Evolutionary conservation across 371 early-diverging fungal species (phyloP), one percentile per base, ranked within the genome.

Genomic region (Mycotypha africana): DNA sequence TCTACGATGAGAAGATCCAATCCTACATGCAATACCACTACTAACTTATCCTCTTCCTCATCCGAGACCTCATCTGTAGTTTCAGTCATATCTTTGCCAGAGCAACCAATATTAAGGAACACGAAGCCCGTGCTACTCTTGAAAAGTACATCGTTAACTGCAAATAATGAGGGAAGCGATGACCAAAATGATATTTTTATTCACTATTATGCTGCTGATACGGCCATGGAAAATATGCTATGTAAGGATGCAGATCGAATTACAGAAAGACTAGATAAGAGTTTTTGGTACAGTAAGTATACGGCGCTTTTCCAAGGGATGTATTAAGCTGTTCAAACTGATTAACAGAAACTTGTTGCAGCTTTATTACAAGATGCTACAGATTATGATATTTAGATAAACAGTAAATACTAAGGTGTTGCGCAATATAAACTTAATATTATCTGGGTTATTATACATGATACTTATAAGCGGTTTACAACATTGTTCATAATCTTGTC

Each of bases 281-380:
- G 38, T 24, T 11, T 11, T 19, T 50, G 51, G 51, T 42, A 42
- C 34, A 32, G 50, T 49, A 42, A 23, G 38, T 28, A 8, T n/a
- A n/a, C n/a, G n/a, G n/a, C n/a, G n/a, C n/a, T n/a, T n/a, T n/a
- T n/a, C n/a, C n/a, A n/a, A n/a, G n/a, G n/a, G n/a, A n/a, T n/a
- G n/a, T n/a, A n/a, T n/a, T n/a, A n/a, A n/a, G n/a, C n/a, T n/a
- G n/a, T n/a, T n/a, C n/a, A n/a, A n/a, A n/a, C n/a, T n/a, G n/a
- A n/a, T n/a, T n/a, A n/a, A n/a, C n/a, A n/a, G n/a, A n/a, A n/a
- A n/a, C n/a, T n/a, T n/a, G n/a, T n/a, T n/a, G n/a, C n/a, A n/a
- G n/a, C n/a, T n/a, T n/a, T n/a, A n/a, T n/a, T n/a, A n/a, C n/a
- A n/a, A n/a, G n/a, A n/a, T n/a, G n/a, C n/a, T n/a, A n/a, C n/a